These are phyloP conservation scores for Emergomyces pasteurianus DNA, from an alignment of 2,329 filamentous ascomycete species.

Conservation along the genomic window DNA sequence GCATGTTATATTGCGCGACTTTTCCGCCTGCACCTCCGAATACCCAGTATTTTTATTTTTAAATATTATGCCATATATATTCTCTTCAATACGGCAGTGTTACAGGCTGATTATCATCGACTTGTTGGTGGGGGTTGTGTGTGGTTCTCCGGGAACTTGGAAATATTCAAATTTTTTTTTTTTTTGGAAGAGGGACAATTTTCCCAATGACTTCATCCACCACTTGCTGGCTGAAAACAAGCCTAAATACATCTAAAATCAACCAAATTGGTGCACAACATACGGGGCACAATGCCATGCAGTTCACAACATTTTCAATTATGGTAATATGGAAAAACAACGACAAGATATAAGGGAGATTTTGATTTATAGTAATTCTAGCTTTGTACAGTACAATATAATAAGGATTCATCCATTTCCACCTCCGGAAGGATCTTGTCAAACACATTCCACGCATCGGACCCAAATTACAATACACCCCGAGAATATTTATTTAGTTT, in stretches of 20 bases:
- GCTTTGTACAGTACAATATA: conserved; percentile 21
- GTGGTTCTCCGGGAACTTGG: neutral
- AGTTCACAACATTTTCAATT: neutral
- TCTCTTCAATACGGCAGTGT: neutral
- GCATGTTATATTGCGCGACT: conserved; percentile 45
- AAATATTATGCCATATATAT: neutral
- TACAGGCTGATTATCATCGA: conserved; percentile 4
- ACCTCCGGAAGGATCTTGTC: neutral
- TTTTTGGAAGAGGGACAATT: neutral
- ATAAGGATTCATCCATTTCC: neutral
- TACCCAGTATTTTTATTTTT: neutral
- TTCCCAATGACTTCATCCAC: conserved; percentile 34
- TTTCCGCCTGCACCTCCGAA: neutral
- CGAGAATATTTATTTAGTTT: conserved; percentile 37
- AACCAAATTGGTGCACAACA: neutral
- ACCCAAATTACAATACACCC: neutral
- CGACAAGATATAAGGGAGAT: neutral
- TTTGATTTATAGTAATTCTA: conserved; percentile 15
- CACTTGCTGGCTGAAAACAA: conserved; percentile 21
- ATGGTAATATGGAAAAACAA: neutral
- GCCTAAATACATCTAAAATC: conserved; percentile 2
- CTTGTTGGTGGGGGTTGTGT: conserved; percentile 3
- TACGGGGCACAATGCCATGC: neutral
- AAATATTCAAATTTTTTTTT: conserved; percentile 14
- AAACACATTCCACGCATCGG: neutral